These are phyloP conservation scores for Pseudogymnoascus sp. DNA, from an alignment of 2,329 filamentous ascomycete genomes.

Conservation along the genomic window DNA sequence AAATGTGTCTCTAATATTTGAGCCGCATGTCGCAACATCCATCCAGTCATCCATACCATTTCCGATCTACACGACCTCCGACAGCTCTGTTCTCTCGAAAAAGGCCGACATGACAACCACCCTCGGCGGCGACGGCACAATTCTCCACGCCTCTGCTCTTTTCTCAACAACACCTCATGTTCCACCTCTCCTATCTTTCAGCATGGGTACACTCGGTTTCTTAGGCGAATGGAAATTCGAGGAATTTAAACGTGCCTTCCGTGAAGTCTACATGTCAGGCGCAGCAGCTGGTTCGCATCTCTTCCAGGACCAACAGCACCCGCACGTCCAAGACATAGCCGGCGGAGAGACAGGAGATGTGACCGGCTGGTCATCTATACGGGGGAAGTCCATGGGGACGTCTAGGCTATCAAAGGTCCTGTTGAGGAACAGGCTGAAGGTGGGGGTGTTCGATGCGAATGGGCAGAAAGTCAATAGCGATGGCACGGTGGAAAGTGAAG, in stretches of 20 bases:
- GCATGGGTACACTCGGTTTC: constrained; percentile 93
- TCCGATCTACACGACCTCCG: constrained; percentile 55
- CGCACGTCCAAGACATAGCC: constrained; percentile 18
- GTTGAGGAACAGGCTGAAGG: constrained; percentile 76
- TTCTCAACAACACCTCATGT: constrained; percentile 76
- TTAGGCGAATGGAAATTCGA: constrained; percentile 93
- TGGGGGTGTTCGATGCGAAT: constrained; percentile 68
- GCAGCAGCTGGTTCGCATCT: constrained; percentile 33
- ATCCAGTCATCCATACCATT: constrained; percentile 65
- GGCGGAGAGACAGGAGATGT: constrained; percentile 23
- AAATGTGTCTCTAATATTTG: constrained; percentile 72
- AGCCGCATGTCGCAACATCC: constrained; percentile 62
- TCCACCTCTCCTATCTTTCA: constrained; percentile 87
- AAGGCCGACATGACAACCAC: constrained; percentile 88
- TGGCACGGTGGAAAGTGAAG: constrained; percentile 24
- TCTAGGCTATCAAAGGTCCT: constrained; percentile 71
- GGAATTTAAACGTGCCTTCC: constrained; percentile 85
- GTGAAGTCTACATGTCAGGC: constrained; percentile 84
- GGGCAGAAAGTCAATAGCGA: constrained; percentile 48
- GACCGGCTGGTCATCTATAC: constrained; percentile 61
- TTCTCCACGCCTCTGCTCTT: constrained; percentile 74
- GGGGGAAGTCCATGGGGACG: constrained; percentile 73
- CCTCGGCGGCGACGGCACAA: constrained; percentile 87
- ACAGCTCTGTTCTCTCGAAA: constrained; percentile 47
- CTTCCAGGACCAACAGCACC: constrained; percentile 25